phyloP scores from a whole-genome alignment of 1,284 basidiomycete genomes.

The Termitomyces sp. region DNA sequence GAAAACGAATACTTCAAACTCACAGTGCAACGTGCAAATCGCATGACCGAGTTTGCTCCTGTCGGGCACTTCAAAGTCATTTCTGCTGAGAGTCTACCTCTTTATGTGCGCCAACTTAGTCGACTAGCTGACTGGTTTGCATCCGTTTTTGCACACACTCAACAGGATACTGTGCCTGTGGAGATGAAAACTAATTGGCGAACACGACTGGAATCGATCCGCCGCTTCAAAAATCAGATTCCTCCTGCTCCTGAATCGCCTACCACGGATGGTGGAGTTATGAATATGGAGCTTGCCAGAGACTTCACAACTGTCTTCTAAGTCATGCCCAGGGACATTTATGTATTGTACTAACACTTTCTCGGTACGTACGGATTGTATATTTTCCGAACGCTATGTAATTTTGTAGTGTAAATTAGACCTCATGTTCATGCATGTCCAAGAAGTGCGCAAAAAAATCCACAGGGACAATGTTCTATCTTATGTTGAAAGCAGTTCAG shows the following conservation, averaged over 20 bases:
- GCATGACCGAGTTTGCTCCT: constrained; percentile 90
- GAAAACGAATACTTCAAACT: constrained; percentile 93
- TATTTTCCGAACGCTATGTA: not conserved
- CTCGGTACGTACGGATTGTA: not conserved
- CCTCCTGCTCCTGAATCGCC: constrained; percentile 20
- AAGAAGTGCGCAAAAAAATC: too few relatives aligned
- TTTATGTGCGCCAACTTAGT: constrained; percentile 81
- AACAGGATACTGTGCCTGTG: constrained; percentile 57
- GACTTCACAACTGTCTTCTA: constrained; percentile 45
- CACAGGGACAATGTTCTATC: too few relatives aligned
- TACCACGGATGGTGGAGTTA: constrained; percentile 31
- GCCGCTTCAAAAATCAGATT: constrained; percentile 43
- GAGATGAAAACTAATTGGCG: constrained; percentile 93
- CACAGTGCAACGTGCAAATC: constrained; percentile 76
- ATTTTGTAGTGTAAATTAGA: not conserved
- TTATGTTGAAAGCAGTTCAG: too few relatives aligned
- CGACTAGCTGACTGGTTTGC: constrained; percentile 87
- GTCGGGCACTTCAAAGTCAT: constrained; percentile 92
- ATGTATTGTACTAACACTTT: not conserved
- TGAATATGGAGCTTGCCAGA: constrained; percentile 41
- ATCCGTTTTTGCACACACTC: constrained; percentile 74
- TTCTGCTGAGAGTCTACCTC: constrained; percentile 77
- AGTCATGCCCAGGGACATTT: not conserved
- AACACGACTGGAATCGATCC: constrained; percentile 72
- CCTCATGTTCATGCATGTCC: not conserved